Base-by-base conservation (phyloP, 2,329 filamentous ascomycete genomes). In the Paraphaeosphaeria minitans region DNA sequence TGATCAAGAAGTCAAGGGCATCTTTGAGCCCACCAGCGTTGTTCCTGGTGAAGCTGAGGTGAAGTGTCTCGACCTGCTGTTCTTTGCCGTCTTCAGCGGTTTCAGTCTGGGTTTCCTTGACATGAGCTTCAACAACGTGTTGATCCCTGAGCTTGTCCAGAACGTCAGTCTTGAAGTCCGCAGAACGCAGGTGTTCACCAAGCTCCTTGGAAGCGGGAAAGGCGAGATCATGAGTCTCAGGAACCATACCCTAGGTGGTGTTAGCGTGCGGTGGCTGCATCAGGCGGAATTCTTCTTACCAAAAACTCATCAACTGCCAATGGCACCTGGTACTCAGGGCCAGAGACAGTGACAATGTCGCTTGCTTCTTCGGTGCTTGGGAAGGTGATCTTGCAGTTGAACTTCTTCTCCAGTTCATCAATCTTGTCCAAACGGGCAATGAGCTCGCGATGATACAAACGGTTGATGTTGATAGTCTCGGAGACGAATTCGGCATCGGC, bases 341-440 rank as follows among this genome's bases (percentile, higher is more conserved):
- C 95, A 61, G 93, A 97, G 58, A 99, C 93, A 19, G 90, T 96
- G 54, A 99, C 93, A 72, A 96, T 90, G 72, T 99, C 95, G 75
- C 94, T 98, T 22, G 95, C 95, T 78, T 96, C 91, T 77, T 99
- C 95, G 10, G 95, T 98, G 79, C 93, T 97, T 8, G 95, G 95
- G 75, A 99, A 99, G 67, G 93, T 91, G 73, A 99, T 96, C 82
- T 98, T 98, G 88, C 95, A 99, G 78, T 98, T 98, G 90, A 93
- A 98, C 80, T 97, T 97, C 84, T 96, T 96, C 82, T 99, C 95
- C 53, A 99, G 84, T 68, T 95, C 92, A 66, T 98, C 94, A 58
- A 99, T 92, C 72, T 97, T 92, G 46, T 86, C 83, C 64, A 98
- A 89, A 59, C 93, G 92, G 59, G 91, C 86, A 74, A 99, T 90